Percentiles rank a stretch among this genome's conserved stretches.
These are phyloP conservation scores for Ceratobasidium sp. DNA, from an alignment of 1,284 basidiomycete species.

Conservation along the genomic window DNA sequence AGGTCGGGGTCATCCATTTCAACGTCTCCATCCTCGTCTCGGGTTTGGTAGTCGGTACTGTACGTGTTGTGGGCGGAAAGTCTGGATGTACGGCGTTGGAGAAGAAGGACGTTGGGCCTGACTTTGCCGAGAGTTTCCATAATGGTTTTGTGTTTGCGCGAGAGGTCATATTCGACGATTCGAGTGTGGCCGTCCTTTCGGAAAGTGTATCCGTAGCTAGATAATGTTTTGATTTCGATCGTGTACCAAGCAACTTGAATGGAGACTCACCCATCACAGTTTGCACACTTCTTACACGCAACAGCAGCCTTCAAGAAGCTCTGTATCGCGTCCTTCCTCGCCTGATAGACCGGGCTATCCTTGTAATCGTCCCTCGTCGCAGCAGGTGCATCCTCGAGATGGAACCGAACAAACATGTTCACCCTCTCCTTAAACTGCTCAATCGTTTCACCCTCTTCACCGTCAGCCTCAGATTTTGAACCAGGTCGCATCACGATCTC, in stretches of 20 bases:
- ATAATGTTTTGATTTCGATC: constrained; percentile 19
- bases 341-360: constrained; percentile 87
- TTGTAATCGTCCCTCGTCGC: constrained; percentile 88
- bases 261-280: constrained; percentile 82
- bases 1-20: constrained; percentile 48
- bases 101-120: constrained; percentile 76
- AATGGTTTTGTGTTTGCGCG: constrained; percentile 80
- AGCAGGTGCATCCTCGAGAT: constrained; percentile 70
- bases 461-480: constrained; percentile 56
- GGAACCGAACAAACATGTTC: constrained; percentile 77
- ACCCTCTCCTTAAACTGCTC: constrained; percentile 78
- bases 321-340: constrained; percentile 83
- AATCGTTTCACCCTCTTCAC: constrained; percentile 66
- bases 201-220: constrained; percentile 85
- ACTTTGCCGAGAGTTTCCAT: constrained; percentile 69
- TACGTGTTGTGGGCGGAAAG: constrained; percentile 41
- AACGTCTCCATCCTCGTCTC: constrained; percentile 46
- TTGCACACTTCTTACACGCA: constrained; percentile 74
- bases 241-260: constrained; percentile 3
- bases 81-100: constrained; percentile 48
- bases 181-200: constrained; percentile 96
- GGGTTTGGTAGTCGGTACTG: constrained; percentile 45
- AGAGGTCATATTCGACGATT: constrained; percentile 92
- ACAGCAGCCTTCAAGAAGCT: constrained; percentile 85
- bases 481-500: constrained; percentile 60